Percentiles rank a stretch among this genome's conserved stretches.
phyloP scores from a whole-genome alignment of 106 monocot genomes.

The Iris macrosiphon region DNA sequence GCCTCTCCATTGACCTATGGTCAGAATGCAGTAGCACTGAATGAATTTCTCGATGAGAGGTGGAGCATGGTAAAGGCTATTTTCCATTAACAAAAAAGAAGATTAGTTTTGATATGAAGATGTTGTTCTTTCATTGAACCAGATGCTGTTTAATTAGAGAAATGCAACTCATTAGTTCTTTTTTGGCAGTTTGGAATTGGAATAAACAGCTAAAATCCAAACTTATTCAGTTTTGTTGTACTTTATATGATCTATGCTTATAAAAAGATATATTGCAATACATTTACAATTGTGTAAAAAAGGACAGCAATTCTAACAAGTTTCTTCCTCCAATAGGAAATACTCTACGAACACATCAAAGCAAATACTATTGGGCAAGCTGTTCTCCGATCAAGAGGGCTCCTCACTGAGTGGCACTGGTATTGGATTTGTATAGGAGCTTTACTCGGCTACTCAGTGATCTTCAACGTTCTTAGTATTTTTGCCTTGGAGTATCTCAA shows the following conservation, averaged over 20 bases:
- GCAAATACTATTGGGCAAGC: constrained; percentile 33
- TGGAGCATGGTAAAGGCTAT: constrained; percentile 70
- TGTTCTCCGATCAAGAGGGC: constrained; percentile 41
- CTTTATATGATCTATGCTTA: too few species aligned
- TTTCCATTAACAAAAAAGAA: background rate
- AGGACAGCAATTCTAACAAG: too few species aligned
- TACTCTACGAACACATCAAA: constrained; percentile 6
- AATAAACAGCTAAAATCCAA: too few species aligned
- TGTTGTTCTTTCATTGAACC: too few species aligned
- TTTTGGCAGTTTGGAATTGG: too few species aligned
- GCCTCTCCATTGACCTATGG: constrained; percentile 81
- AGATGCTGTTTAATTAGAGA: too few species aligned
- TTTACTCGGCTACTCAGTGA: constrained; percentile 29
- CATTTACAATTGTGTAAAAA: too few species aligned
- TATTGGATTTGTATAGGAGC: constrained; percentile 39
- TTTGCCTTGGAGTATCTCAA: constrained; percentile 35
- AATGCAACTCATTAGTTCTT: too few species aligned
- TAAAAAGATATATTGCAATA: too few species aligned
- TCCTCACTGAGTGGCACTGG: constrained; percentile 38
- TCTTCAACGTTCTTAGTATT: constrained; percentile 46
- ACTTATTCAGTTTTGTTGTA: too few species aligned
- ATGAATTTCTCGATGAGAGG: constrained; percentile 80
- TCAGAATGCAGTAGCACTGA: constrained; percentile 67
- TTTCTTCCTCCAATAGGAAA: constrained; percentile 21
- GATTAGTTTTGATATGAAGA: too few species aligned